Conservation (phyloP, 2,329 filamentous ascomycete species). For the Helotiales sp. region DNA sequence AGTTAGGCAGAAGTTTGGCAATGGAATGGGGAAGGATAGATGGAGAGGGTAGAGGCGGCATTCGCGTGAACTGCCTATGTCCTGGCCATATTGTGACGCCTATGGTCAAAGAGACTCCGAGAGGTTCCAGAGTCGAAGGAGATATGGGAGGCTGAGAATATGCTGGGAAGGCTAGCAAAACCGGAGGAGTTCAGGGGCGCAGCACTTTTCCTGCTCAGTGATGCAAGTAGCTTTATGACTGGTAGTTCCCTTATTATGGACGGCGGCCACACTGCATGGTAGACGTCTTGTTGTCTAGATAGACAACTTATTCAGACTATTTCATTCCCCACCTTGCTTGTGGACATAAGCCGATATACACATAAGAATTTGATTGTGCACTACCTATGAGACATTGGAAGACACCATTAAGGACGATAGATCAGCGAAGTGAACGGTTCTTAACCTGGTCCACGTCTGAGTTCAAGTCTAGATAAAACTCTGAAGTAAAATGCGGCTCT, state of each 20-base stretch:
- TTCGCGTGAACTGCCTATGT: neutral
- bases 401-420: no score
- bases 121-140: neutral
- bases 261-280: neutral
- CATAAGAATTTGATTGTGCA: no score
- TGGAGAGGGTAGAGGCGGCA: neutral
- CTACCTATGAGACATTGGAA: no score
- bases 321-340: neutral
- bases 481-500: no score
- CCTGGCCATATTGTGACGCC: neutral
- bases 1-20: neutral
- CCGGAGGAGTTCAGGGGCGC: neutral
- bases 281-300: neutral
- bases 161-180: neutral
- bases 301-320: neutral
- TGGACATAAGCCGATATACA: neutral
- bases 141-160: neutral
- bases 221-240: neutral
- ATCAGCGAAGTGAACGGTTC: no score
- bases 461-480: no score
- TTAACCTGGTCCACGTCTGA: no score
- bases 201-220: constrained; percentile 1
- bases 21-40: constrained; percentile 2
- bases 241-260: neutral
- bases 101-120: neutral